Evolutionary conservation across 1,284 basidiomycete species (phyloP).

Genomic region (Cutaneotrichosporon sp.): DNA sequence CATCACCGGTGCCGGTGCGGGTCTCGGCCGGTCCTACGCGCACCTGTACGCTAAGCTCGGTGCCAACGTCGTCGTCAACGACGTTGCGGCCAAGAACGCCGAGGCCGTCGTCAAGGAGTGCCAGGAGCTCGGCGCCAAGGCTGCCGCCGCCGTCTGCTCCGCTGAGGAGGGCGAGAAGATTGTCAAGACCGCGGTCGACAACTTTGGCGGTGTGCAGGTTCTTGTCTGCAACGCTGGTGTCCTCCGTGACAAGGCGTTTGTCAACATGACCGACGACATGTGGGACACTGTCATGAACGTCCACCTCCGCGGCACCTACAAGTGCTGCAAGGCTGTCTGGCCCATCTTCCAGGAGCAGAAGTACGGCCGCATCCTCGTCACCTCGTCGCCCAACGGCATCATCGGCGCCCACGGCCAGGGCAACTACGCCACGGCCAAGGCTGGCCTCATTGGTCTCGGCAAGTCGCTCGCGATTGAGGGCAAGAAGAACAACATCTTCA

Average conservation of each 20-base stretch:
- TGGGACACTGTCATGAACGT: constrained; percentile 91
- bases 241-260: constrained; percentile 85
- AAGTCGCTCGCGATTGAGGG: constrained; percentile 89
- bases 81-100: constrained; percentile 82
- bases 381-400: constrained; percentile 86
- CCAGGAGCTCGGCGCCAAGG: constrained; percentile 81
- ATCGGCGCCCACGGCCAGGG: constrained; percentile 93
- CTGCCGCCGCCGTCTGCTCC: constrained; percentile 74
- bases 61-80: constrained; percentile 95
- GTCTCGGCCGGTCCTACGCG: constrained; percentile 88
- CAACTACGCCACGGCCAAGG: constrained; percentile 85
- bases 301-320: constrained; percentile 65
- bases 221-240: constrained; percentile 95
- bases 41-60: constrained; percentile 85
- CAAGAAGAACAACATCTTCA: constrained; percentile 80
- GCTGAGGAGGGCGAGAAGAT: constrained; percentile 82
- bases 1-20: constrained; percentile 89
- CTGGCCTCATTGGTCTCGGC: constrained; percentile 85
- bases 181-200: constrained; percentile 78
- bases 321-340: constrained; percentile 94
- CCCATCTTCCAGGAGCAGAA: constrained; percentile 95
- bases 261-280: constrained; percentile 80
- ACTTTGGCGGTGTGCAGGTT: constrained; percentile 83
- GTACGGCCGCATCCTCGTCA: constrained; percentile 93
- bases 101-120: constrained; percentile 82